Base-by-base conservation (phyloP, 305 asterid species). In the Rubia peregrina region DNA sequence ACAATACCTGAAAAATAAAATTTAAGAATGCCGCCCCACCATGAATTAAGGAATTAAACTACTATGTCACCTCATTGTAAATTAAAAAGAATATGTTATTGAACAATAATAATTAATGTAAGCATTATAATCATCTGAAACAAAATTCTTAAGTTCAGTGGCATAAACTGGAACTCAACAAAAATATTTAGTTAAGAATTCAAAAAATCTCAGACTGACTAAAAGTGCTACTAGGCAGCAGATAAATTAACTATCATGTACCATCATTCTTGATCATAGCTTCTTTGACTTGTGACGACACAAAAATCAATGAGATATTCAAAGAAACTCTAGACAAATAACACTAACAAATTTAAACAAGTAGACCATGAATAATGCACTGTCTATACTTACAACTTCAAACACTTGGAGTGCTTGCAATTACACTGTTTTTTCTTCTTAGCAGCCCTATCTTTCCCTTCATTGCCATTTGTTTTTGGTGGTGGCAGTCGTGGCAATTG, bases 1-100 rank as follows among this genome's bases (percentile, higher is more conserved):
- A 77, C 98, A 92, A 74, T 92, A 92, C 88, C 98, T 92, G 83
- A 76, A 33, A 78, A 82, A 44, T 67, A 75, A 69, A 83, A 62
- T 65, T 73, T 62, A 67, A 60, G 63, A 71, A 72, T 48, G 74
- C 73, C 63, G 71, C 75, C 69, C 17, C 5, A 56, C 66, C 44
- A 43, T 49, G 68, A 60, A 67, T 65, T 46, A 22, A 57, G 67
- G 42, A 6, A 11, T 40, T 30, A 26, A 44, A 30, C 33, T 22
- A 48, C 22, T 13, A 60, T 36, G 8, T 44, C 8, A 19, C 22
- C 14, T 11, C 49, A 19, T n/a, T 36, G 36, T n/a, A 48, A 57
- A 59, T 44, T 60, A 8, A 17, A 16, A 51, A 51, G 7, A 51
- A 51, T 16, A 51, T 9, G 9, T 16, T 17, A 16, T 51, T 16